Conservation (phyloP, 2,329 filamentous ascomycete species). For the Nothophaeocryptopus gaeumannii region DNA sequence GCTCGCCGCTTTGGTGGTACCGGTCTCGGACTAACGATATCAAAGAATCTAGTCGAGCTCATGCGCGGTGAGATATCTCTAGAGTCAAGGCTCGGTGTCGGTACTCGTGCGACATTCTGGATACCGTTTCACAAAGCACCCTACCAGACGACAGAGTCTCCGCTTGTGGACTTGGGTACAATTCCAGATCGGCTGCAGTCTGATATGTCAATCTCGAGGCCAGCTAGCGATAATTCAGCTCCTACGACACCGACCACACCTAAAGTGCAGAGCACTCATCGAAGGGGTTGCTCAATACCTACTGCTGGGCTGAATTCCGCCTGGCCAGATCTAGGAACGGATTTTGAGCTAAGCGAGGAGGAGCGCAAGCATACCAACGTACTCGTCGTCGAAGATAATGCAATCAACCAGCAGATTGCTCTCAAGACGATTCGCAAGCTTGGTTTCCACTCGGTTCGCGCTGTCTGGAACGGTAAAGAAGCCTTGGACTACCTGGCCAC, state of each 20-base stretch:
- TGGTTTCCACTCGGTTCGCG: slow-evolving; percentile 63
- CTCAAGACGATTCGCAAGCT: slow-evolving; percentile 71
- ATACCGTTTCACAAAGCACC: slow-evolving; percentile 73
- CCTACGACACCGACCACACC: slow-evolving; percentile 38
- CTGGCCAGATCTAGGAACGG: slow-evolving; percentile 19
- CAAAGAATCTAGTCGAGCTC: slow-evolving; percentile 74
- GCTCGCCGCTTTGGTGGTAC: slow-evolving; percentile 76
- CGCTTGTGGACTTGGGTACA: slow-evolving; percentile 60
- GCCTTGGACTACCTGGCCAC: slow-evolving; percentile 66
- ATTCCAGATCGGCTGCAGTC: slow-evolving; percentile 65
- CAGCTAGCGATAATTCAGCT: slow-evolving; percentile 58
- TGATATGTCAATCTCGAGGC: slow-evolving; percentile 59
- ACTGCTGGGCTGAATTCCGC: too few species aligned
- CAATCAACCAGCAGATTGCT: slow-evolving; percentile 66
- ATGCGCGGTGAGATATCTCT: slow-evolving; percentile 75
- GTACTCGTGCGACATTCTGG: slow-evolving; percentile 73
- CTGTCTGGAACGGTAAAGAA: slow-evolving; percentile 75
- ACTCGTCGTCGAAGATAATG: slow-evolving; percentile 80
- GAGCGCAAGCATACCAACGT: slow-evolving; percentile 65
- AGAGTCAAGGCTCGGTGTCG: slow-evolving; percentile 63
- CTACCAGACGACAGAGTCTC: slow-evolving; percentile 47
- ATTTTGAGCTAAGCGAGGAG: slow-evolving; percentile 53
- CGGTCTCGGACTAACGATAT: slow-evolving; percentile 74
- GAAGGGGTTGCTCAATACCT: slow-evolving; percentile 16
- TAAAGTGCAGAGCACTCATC: slow-evolving; percentile 9